phyloP scores from a whole-genome alignment of 345 rosid genomes.

The Aurinia saxatilis region DNA sequence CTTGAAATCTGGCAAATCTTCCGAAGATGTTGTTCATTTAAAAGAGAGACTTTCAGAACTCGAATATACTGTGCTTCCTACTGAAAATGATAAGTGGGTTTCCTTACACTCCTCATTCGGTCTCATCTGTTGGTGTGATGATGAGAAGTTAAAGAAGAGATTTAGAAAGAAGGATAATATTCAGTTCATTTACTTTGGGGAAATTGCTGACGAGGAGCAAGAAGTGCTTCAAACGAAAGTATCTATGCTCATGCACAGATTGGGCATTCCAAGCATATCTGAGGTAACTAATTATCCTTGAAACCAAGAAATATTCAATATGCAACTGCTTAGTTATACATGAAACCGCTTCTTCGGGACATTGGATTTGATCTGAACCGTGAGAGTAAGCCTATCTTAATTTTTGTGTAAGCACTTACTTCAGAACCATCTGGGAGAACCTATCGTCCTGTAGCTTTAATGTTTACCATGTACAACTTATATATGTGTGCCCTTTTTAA shows the following conservation, averaged over 20 bases:
- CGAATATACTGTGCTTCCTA: conserved; percentile 69
- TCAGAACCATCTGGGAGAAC: not conserved
- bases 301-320: not conserved
- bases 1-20: conserved; percentile 50
- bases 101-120: conserved; percentile 78
- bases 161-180: conserved; percentile 51
- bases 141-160: conserved; percentile 51
- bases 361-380: not conserved
- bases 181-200: conserved; percentile 61
- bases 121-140: conserved; percentile 81
- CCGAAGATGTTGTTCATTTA: conserved; percentile 47
- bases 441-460: conserved; percentile 9
- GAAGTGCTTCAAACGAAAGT: conserved; percentile 48
- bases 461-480: conserved; percentile 7
- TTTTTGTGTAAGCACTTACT: not conserved
- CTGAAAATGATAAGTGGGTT: conserved; percentile 69
- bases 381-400: conserved; percentile 9
- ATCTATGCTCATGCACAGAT: conserved; percentile 46
- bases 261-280: conserved; percentile 83
- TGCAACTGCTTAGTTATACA: not conserved
- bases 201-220: conserved; percentile 37
- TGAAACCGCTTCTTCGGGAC: not conserved
- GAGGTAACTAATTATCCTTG: conserved; percentile 40
- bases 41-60: conserved; percentile 52
- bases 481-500: not conserved